Base-by-base conservation (phyloP, 2,329 filamentous ascomycete genomes). In the Botryotinia globosa region DNA sequence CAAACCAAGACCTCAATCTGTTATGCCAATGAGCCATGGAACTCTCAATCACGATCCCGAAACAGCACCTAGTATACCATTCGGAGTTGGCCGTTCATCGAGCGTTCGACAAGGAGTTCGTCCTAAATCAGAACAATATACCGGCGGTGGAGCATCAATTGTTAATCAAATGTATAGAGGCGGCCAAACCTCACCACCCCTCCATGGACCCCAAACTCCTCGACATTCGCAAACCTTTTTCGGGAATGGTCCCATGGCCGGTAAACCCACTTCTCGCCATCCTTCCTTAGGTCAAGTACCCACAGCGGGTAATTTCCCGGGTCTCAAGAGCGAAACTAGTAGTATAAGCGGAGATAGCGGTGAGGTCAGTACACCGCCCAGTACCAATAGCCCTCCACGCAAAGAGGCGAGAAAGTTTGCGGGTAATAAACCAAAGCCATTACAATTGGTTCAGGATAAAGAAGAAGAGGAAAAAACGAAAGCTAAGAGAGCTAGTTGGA, bases 101-200 rank as follows among this genome's bases (percentile, higher is more conserved):
- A 89, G 86, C 81, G 85, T 85, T 70, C 85, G 87, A 74, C 85
- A 85, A 73, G 68, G 69, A 22, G 80, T 75, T 69, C 84, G 89
- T 56, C 89, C 89, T 72, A 88, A 88, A 83, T 90, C 88, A 78
- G 89, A 91, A 77, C 89, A 91, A 81, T 88, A 84, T 79, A 87
- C 87, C 0, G 80, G 78, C 14, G 81, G 82, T 22, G 90, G 90
- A 29, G 92, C 92, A 12, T 89, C 87, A 74, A 88, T 97, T 44
- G 91, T 97, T 66, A 93, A 93, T 78, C 94, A 94, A 82, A 97
- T 97, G 92, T 97, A 97, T 84, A 91, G 91, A 79, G 91, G 91
- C 22, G 88, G 90, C 16, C 85, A 88, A 72, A 83, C 82, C 61
- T 91, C 90, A 34, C 86, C 89, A 62, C 84, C 87, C 5, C 83